Conservation (phyloP, 2,329 filamentous ascomycete genomes). For the Colletotrichum lentis region DNA sequence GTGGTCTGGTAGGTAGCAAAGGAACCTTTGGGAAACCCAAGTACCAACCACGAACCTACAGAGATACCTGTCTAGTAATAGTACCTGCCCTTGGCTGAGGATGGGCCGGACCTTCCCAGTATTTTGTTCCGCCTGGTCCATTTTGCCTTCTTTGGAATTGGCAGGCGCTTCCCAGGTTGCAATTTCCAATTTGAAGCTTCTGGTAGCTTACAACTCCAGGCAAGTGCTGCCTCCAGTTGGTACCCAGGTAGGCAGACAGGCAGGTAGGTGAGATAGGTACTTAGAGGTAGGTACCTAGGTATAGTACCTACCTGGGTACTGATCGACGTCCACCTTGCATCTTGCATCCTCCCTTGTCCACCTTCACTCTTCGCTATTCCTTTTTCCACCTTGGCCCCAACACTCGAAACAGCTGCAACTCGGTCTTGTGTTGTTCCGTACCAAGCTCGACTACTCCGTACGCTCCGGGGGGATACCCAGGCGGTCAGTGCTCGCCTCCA, state of each 20-base stretch:
- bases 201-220: no score
- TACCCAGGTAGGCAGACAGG: no score
- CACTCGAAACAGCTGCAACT: conserved; percentile 10
- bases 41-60: not conserved
- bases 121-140: not conserved
- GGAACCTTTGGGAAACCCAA: not conserved
- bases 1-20: not conserved
- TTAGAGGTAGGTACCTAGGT: no score
- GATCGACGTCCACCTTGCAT: no score
- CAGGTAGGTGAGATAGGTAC: no score
- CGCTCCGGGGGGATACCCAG: conserved; percentile 17
- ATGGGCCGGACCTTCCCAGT: not conserved
- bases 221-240: no score
- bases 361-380: no score
- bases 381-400: no score
- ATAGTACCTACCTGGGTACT: no score
- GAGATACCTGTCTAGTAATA: no score
- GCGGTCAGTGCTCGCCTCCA: conserved; percentile 30
- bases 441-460: conserved; percentile 1
- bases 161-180: not conserved
- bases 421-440: conserved; percentile 12
- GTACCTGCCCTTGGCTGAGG: not conserved
- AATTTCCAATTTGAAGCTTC: no score
- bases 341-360: no score
- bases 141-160: not conserved